Base-by-base conservation (phyloP, 257 asterid species). In the Nicotiana knightiana region DNA sequence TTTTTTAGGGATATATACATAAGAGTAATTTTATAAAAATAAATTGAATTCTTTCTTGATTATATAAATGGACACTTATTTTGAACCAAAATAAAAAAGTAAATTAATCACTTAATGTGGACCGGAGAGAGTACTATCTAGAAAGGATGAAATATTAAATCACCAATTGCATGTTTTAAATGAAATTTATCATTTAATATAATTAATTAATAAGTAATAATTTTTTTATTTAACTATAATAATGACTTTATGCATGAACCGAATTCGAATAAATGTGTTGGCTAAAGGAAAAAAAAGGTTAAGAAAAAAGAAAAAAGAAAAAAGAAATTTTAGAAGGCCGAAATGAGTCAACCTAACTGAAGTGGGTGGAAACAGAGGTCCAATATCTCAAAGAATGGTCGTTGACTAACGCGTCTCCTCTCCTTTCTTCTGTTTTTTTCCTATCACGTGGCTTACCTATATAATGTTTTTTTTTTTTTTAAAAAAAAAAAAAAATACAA, bases 371-470 rank as follows among this genome's bases (percentile, higher is more conserved):
- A 73, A 51, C 63, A 57, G 21, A 57, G 32, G 66, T 61, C 66
- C 30, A 21, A 61, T 61, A 61, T 73, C 63, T 48, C 62, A 7
- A 58, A 21, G 3, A 43, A 7, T 21, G 66, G 51, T 73, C 16
- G 62, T 73, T 73, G 63, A 73, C 62, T 48, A 73, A 0, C 62
- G 79, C 62, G 62, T 48, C 62, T 73, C 43, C 4, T 24, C 24
- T 51, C 57, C 16, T 51, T 73, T 73, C 15, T 24, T 48, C 13
- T 46, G 6, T 46, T 71, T 46, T 24, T 21, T 46, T 46, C 10
- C n/a, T 73, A 48, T 48, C 62, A 73, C 79, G 79, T 73, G 79
- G 79, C 62, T 73, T 48, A 73, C 16, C 62, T 26, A 13, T 26
- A 26, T 26, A 48, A 37, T 67, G 6, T 24, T 26, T 71, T 3